Evolutionary conservation across 1,284 basidiomycete species (phyloP).

Genomic region (Xerocomus minutiporus): DNA sequence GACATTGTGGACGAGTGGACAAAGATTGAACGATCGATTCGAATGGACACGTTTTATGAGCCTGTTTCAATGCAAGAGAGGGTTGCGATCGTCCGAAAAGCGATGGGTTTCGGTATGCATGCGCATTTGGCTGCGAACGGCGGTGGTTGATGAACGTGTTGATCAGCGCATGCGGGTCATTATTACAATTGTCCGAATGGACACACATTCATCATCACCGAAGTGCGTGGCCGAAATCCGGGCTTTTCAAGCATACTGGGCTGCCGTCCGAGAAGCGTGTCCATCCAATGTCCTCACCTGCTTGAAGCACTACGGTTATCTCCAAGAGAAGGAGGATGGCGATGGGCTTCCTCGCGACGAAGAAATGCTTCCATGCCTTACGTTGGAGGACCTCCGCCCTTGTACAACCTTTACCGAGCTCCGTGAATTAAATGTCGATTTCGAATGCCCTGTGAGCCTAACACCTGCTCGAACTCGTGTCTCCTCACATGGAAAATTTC

Average conservation of each 20-base stretch:
- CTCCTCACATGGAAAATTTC: background rate
- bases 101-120: constrained; percentile 37
- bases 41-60: constrained; percentile 36
- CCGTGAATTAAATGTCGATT: background rate
- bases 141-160: background rate
- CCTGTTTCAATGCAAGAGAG: constrained; percentile 43
- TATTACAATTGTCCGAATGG: constrained; percentile 47
- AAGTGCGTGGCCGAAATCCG: constrained; percentile 29
- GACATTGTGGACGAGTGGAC: constrained; percentile 38
- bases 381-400: background rate
- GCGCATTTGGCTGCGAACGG: background rate
- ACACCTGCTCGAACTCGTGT: background rate
- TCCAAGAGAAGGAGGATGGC: background rate
- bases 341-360: background rate
- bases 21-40: constrained; percentile 31
- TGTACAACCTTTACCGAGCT: background rate
- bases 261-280: background rate
- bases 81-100: constrained; percentile 38
- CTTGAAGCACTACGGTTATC: background rate
- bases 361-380: background rate
- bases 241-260: background rate
- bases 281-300: background rate
- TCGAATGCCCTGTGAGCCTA: background rate
- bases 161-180: constrained; percentile 40
- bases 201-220: constrained; percentile 45